Conservation (phyloP, 306 rosid species). For the Rosa lucieae region DNA sequence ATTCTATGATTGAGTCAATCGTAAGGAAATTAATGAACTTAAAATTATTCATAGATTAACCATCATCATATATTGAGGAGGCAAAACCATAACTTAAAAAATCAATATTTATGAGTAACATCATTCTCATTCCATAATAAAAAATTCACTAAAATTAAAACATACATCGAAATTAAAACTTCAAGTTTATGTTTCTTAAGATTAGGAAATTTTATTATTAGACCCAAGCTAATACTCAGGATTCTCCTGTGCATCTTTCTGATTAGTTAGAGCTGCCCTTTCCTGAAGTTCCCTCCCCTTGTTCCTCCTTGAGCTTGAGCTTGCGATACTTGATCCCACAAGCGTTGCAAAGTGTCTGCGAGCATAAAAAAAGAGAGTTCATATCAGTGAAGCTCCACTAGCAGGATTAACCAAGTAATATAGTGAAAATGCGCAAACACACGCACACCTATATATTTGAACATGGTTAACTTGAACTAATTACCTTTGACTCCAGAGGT, state of each 20-base stretch:
- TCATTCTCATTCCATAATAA: too few relatives aligned
- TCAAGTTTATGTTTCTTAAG: not conserved
- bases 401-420: not conserved
- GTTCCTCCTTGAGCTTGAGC: conserved; percentile 12
- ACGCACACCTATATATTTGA: too few relatives aligned
- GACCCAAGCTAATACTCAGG: not conserved
- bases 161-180: not conserved
- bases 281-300: not conserved
- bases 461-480: not conserved
- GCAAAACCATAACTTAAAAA: too few relatives aligned
- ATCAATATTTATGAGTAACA: too few relatives aligned
- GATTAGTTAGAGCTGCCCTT: not conserved
- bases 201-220: not conserved
- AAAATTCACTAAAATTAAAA: not conserved
- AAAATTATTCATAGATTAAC: too few relatives aligned
- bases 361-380: not conserved
- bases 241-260: not conserved
- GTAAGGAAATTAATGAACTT: too few relatives aligned
- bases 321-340: conserved; percentile 32
- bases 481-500: conserved; percentile 32
- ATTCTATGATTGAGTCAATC: too few relatives aligned
- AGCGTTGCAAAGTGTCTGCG: conserved; percentile 31
- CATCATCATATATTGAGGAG: too few relatives aligned
- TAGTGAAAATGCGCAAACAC: not conserved
- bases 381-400: not conserved